Base-by-base conservation (phyloP, 2,329 filamentous ascomycete genomes). In the Sphaerulina populicola region DNA sequence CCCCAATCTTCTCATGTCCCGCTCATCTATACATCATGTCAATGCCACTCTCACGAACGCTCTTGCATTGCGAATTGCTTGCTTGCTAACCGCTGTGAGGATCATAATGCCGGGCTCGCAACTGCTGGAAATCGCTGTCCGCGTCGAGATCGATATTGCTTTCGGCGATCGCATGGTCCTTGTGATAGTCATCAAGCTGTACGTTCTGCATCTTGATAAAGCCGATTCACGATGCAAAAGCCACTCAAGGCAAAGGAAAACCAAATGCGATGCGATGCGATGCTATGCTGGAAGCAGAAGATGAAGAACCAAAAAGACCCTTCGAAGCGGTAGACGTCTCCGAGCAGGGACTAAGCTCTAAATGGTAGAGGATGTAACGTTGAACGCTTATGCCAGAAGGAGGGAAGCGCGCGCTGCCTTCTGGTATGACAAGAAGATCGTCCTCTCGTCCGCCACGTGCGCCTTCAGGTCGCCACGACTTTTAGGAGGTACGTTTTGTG, bases 1-100 rank as follows among this genome's bases (percentile, higher is more conserved):
- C n/a, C 57, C 57, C 49, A 59, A 38, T 49, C 57, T 43, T 48
- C 49, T 37, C 57, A 59, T 59, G 40, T 59, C 57, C 21, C 53
- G 47, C 38, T 58, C 49, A 44, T 59, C 57, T 59, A 47, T 45
- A 41, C n/a, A 10, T 11, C 39, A 31, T 42, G 30, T 49, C 36
- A 49, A 38, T 21, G 10, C 15, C 23, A 23, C 31, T 31, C 41
- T 44, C 10, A 7, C 36, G n/a, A 21, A 49, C 35, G 12, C 37
- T 8, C 8, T 18, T 23, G 21, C 23, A 6, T 23, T 6, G 27
- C 15, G 43, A n/a, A 27, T n/a, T 33, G 23, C 18, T n/a, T 33
- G 23, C 18, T 46, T 42, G 38, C 46, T 39, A 27, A 59, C 57
- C 57, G 51, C 55, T 51, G 11, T 38, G 45, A 27, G 57, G 57